These are phyloP conservation scores for Larix kaempferi DNA, from an alignment of 75 land plant genomes.

Conservation along the genomic window DNA sequence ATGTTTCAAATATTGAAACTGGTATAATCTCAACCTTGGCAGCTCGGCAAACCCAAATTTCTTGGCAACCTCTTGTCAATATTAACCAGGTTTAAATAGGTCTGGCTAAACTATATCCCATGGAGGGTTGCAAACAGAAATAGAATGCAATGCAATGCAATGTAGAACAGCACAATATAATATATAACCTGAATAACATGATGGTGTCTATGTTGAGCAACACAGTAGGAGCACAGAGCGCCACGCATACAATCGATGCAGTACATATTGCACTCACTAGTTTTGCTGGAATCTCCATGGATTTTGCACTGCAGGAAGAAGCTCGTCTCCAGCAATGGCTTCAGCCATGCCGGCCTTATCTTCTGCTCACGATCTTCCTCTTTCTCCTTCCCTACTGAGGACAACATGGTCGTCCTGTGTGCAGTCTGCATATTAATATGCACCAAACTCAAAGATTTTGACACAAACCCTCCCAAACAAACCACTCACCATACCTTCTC, in stretches of 20 bases:
- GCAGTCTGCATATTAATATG: no score
- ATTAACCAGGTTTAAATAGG: background rate
- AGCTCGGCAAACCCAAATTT: no score
- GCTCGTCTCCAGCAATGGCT: slow-evolving; percentile 40
- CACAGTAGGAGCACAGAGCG: slow-evolving; percentile 64
- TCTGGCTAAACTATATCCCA: background rate
- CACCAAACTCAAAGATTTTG: no score
- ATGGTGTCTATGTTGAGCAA: slow-evolving; percentile 54
- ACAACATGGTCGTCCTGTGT: no score
- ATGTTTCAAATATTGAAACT: no score
- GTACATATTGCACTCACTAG: slow-evolving; percentile 68
- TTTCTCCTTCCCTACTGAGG: no score
- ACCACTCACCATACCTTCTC: no score
- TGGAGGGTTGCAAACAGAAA: background rate
- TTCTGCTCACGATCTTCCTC: slow-evolving; percentile 12
- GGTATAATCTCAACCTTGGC: no score
- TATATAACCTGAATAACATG: slow-evolving; percentile 53
- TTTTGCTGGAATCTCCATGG: slow-evolving; percentile 48
- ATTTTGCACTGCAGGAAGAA: slow-evolving; percentile 51
- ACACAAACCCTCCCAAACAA: no score
- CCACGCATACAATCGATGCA: slow-evolving; percentile 64
- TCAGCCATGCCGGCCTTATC: slow-evolving; percentile 59
- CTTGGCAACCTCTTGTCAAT: background rate
- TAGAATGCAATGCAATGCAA: background rate
- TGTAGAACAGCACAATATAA: background rate